These are phyloP conservation scores for Salvia splendens DNA, from an alignment of 257 asterid species.

Conservation along the genomic window DNA sequence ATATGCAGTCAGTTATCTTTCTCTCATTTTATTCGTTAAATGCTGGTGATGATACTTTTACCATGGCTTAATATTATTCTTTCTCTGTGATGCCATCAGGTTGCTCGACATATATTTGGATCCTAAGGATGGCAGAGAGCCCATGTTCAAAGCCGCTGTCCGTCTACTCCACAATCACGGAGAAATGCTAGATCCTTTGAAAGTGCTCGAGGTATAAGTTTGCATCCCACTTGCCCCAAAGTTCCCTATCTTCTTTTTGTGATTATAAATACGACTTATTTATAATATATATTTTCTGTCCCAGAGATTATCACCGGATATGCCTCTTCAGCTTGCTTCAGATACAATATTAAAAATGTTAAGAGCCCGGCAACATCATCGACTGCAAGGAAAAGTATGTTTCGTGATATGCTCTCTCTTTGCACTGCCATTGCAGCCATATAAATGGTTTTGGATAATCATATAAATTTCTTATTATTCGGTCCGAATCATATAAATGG, in stretches of 20 bases:
- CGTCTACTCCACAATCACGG: conserved; percentile 95
- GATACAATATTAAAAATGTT: conserved; percentile 78
- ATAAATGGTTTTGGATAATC: no score
- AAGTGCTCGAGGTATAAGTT: conserved; percentile 76
- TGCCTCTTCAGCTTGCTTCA: conserved; percentile 91
- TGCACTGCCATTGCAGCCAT: conserved; percentile 8
- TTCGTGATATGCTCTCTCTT: conserved; percentile 23
- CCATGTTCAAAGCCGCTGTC: conserved; percentile 91
- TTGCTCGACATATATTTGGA: conserved; percentile 94
- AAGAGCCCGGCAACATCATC: conserved; percentile 91
- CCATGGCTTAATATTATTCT: conserved; percentile 20
- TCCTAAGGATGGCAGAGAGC: conserved; percentile 86
- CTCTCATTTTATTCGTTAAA: conserved; percentile 30
- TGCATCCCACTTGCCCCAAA: conserved; percentile 8
- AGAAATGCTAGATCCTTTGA: conserved; percentile 83
- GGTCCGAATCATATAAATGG: no score
- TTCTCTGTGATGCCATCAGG: conserved; percentile 44
- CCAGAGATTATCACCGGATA: conserved; percentile 84
- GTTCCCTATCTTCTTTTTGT: conserved; percentile 15
- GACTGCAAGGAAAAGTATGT: conserved; percentile 81
- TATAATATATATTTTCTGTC: conserved; percentile 32
- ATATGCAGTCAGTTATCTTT: conserved; percentile 70
- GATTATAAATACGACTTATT: background rate
- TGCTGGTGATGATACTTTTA: conserved; percentile 26
- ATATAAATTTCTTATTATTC: no score